Base-by-base conservation (phyloP, 495 filamentous ascomycete genomes). In the Penicillium dipodomyicola region DNA sequence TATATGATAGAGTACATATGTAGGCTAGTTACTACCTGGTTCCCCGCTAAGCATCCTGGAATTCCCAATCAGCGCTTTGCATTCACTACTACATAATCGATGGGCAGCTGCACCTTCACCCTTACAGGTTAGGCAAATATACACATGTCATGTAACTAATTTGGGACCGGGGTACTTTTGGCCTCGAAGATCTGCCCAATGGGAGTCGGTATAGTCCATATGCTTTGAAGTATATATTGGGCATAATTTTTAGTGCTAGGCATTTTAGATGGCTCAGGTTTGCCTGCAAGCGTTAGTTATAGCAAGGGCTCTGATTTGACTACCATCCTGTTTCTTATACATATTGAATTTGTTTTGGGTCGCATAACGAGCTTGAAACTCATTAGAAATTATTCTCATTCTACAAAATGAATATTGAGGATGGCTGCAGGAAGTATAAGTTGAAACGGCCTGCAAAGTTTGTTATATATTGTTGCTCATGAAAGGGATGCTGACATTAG, bases 81-180 rank as follows among this genome's bases (percentile, higher is more conserved):
- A 59, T 51, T 59, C 17, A 17, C n/a, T 39, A 17, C n/a, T 32
- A 32, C 30, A 32, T 12, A 33, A 33, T 33, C 6, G n/a, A 37
- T 29, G 35, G 39, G 29, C 25, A 23, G 15, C 53, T 49, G 48
- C 29, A 47, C 25, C 30, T 56, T 40, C 52, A 56, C 54, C 61
- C 61, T 64, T 64, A 53, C 61, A 53, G 58, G 58, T 64, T 42
- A 54, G 54, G 58, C 57, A 49, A 41, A 60, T 48, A 29, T 29
- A 41, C 41, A 2, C 25, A 32, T 52, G 17, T 58, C 56, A 54
- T 32, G 44, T 58, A 51, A 52, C 25, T 27, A 27, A 27, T 23
- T 22, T 22, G 33, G 9, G 15, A 14, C 19, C 42, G 39, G 23
- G 23, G 33, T 57, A 37, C 40, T 33, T 44, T 57, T 33, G 15